Evolutionary conservation across 140 eudicot species (phyloP).

Genomic region (Senecio squalidus): DNA sequence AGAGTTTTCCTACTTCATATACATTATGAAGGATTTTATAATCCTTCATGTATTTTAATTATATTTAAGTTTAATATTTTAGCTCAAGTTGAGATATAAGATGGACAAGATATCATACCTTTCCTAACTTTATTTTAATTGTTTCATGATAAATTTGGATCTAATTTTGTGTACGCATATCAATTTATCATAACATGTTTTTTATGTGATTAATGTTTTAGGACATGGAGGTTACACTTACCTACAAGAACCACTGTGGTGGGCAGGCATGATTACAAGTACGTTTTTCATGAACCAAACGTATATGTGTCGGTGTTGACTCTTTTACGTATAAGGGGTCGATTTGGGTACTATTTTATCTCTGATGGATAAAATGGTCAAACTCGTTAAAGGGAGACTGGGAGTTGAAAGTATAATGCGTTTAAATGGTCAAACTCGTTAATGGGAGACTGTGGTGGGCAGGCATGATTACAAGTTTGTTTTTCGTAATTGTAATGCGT

Average conservation of each 20-base stretch:
- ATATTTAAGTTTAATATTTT: background rate
- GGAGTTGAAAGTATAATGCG: too few relatives aligned
- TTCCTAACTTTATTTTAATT: background rate
- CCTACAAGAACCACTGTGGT: constrained; percentile 88
- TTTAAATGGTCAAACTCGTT: too few relatives aligned
- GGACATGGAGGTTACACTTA: constrained; percentile 87
- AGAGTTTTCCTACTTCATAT: background rate
- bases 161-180: background rate
- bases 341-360: too few relatives aligned
- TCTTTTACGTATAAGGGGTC: too few relatives aligned
- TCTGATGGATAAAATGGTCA: too few relatives aligned
- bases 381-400: too few relatives aligned
- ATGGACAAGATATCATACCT: background rate
- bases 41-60: background rate
- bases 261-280: constrained; percentile 91
- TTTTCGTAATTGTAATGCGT: too few relatives aligned
- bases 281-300: constrained; percentile 18
- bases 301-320: too few relatives aligned
- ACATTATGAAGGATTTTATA: background rate
- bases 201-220: constrained; percentile 18
- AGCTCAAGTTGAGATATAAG: background rate
- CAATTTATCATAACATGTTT: constrained; percentile 1
- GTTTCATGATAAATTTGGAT: background rate
- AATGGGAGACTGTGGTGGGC: too few relatives aligned
- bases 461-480: too few relatives aligned